A percentile compares a stretch with the other conserved stretches of the same genome.
Evolutionary conservation across 768 basidiomycete species (phyloP).

Genomic region (Mycena alexandri): DNA sequence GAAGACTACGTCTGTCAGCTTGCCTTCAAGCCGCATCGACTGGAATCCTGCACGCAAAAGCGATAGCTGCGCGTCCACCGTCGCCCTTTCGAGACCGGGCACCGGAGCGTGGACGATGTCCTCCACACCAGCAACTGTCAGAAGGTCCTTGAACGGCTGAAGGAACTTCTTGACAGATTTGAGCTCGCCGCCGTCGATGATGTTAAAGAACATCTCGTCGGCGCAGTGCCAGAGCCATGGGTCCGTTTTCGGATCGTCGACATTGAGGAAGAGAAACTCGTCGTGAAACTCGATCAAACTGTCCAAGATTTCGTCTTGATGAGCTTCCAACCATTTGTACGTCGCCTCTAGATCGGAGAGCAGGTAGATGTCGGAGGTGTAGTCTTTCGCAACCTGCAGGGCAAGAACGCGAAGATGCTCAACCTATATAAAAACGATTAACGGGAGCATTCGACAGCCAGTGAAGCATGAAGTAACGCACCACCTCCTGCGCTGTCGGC

Average conservation of each 20-base stretch:
- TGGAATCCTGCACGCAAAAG: constrained; percentile 38
- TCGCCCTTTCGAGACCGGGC: constrained; percentile 34
- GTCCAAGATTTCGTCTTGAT: constrained; percentile 39
- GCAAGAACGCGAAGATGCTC: constrained; percentile 55
- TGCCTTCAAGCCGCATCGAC: constrained; percentile 34
- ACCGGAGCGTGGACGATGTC: constrained; percentile 37
- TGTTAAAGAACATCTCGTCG: constrained; percentile 53
- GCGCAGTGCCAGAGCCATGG: constrained; percentile 57
- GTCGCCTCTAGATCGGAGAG: constrained; percentile 56
- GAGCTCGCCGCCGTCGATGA: constrained; percentile 41
- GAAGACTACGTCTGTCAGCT: constrained; percentile 44
- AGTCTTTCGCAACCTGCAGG: constrained; percentile 41
- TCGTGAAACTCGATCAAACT: constrained; percentile 38
- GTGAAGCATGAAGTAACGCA: constrained; percentile 42
- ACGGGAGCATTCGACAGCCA: background rate
- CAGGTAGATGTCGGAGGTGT: constrained; percentile 45
- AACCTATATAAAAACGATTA: constrained; percentile 45
- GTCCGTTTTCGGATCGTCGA: constrained; percentile 52
- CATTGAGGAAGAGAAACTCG: constrained; percentile 59
- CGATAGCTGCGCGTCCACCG: constrained; percentile 37
- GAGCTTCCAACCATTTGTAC: constrained; percentile 57
- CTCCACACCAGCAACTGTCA: constrained; percentile 37
- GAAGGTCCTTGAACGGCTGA: constrained; percentile 36
- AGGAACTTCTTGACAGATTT: constrained; percentile 39
- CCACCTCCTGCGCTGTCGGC: constrained; percentile 58